Conservation (phyloP, 495 filamentous ascomycete species). For the Hypoxylon rickii region DNA sequence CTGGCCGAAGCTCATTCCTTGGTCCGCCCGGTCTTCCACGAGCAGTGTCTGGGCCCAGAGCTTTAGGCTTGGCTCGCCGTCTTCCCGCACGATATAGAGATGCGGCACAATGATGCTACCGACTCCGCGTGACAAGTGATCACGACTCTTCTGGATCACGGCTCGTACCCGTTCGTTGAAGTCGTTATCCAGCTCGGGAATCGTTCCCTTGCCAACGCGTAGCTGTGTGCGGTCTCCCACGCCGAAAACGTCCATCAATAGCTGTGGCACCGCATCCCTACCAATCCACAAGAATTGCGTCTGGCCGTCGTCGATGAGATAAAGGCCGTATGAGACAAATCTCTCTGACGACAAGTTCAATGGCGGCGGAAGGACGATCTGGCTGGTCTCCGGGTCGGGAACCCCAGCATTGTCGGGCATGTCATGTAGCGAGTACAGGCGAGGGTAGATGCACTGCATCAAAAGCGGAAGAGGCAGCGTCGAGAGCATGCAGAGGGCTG, state of each 20-base stretch:
- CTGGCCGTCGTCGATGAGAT: slow-evolving; percentile 96
- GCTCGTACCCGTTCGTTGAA: slow-evolving; percentile 93
- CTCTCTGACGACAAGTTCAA: slow-evolving; percentile 86
- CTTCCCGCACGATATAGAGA: slow-evolving; percentile 90
- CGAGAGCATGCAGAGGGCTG: slow-evolving; percentile 88
- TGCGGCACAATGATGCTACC: slow-evolving; percentile 91
- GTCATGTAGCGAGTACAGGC: slow-evolving; percentile 91
- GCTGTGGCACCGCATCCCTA: slow-evolving; percentile 86
- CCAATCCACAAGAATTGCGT: slow-evolving; percentile 98
- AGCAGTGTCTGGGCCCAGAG: slow-evolving; percentile 96
- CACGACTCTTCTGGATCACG: slow-evolving; percentile 87
- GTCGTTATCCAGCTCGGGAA: slow-evolving; percentile 90
- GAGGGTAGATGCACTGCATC: slow-evolving; percentile 96
- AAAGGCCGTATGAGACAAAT: slow-evolving; percentile 91
- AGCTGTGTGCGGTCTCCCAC: slow-evolving; percentile 76
- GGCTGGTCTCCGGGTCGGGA: slow-evolving; percentile 80
- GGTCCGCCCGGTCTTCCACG: slow-evolving; percentile 93
- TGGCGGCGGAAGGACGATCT: slow-evolving; percentile 82
- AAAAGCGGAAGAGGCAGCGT: slow-evolving; percentile 89
- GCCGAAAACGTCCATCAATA: slow-evolving; percentile 89
- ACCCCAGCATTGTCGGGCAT: slow-evolving; percentile 95
- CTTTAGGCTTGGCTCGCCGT: slow-evolving; percentile 92
- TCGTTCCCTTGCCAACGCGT: slow-evolving; percentile 83
- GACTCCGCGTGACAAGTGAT: slow-evolving; percentile 80
- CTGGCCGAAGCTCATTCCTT: slow-evolving; percentile 86